Evolutionary conservation across 352 stramenopile species (phyloP).

Genomic region (Globisporangium nunn): DNA sequence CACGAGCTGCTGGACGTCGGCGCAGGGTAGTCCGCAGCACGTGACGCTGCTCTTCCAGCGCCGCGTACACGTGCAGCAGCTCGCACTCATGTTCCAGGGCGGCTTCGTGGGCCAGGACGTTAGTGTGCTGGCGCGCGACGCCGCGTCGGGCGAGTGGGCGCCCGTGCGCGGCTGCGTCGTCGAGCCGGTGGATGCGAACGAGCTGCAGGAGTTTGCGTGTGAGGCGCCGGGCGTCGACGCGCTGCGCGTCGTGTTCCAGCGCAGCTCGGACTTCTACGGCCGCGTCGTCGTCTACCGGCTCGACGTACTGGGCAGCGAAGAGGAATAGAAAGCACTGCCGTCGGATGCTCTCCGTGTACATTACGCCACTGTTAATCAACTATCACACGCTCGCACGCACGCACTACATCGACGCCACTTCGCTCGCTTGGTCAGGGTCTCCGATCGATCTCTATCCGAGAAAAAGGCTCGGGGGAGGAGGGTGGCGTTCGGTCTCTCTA

Average conservation of each 20-base stretch:
- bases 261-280: conserved; percentile 71
- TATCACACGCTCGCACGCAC: neutral
- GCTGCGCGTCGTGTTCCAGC: conserved; percentile 41
- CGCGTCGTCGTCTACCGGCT: conserved; percentile 61
- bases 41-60: conserved; percentile 59
- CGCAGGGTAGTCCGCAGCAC: conserved; percentile 56
- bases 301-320: conserved; percentile 32
- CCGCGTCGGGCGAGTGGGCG: conserved; percentile 18
- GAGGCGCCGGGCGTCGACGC: conserved; percentile 20
- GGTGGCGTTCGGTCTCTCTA: neutral
- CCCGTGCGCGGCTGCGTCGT: conserved; percentile 15
- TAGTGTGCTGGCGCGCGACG: conserved; percentile 23
- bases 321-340: neutral
- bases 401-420: neutral
- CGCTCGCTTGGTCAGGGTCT: neutral
- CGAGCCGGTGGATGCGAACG: conserved; percentile 46
- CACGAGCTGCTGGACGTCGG: conserved; percentile 67
- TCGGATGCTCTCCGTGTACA: conserved; percentile 1
- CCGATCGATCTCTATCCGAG: neutral
- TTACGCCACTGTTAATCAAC: neutral
- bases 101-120: conserved; percentile 67
- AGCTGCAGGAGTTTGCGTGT: conserved; percentile 38
- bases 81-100: conserved; percentile 72
- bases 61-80: conserved; percentile 21
- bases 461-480: too few relatives aligned